Percentiles rank a stretch among this genome's conserved stretches.
phyloP scores from a whole-genome alignment of 306 rosid genomes.

The Abrus precatorius region DNA sequence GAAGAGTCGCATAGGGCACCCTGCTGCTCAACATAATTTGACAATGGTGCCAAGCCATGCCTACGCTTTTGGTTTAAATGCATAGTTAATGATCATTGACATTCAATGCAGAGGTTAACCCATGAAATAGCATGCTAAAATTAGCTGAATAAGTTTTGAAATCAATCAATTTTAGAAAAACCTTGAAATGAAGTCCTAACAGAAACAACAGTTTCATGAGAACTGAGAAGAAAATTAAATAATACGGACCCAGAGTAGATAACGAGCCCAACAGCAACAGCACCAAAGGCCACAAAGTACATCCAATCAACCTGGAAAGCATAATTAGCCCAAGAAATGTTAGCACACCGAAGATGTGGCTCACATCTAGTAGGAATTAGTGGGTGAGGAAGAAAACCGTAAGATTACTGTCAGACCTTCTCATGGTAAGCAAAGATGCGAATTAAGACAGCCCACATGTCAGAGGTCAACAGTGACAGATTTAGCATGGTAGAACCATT shows the following conservation, averaged over 20 bases:
- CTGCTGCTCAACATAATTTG: background rate
- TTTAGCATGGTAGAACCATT: constrained; percentile 95
- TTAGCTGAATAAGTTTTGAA: constrained; percentile 31
- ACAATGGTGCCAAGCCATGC: constrained; percentile 13
- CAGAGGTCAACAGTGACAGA: constrained; percentile 92
- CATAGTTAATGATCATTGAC: background rate
- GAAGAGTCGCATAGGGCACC: background rate
- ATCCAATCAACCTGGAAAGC: constrained; percentile 93
- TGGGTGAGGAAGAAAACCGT: background rate
- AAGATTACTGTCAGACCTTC: constrained; percentile 64
- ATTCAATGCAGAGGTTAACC: constrained; percentile 16
- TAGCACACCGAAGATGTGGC: constrained; percentile 28
- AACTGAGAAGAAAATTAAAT: constrained; percentile 14
- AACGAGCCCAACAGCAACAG: constrained; percentile 74
- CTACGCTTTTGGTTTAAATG: background rate
- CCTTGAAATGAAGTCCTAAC: background rate
- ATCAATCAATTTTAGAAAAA: background rate
- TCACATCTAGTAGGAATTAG: background rate
- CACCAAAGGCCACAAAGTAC: constrained; percentile 88
- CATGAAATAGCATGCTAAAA: background rate
- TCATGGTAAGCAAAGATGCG: constrained; percentile 90
- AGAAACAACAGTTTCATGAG: background rate
- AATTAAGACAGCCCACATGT: constrained; percentile 96
- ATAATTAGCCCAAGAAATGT: constrained; percentile 46
- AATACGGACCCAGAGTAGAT: constrained; percentile 84